Percentiles rank a stretch among this genome's conserved stretches.
phyloP scores from a whole-genome alignment of 306 rosid genomes.

The Begonia masoniana region DNA sequence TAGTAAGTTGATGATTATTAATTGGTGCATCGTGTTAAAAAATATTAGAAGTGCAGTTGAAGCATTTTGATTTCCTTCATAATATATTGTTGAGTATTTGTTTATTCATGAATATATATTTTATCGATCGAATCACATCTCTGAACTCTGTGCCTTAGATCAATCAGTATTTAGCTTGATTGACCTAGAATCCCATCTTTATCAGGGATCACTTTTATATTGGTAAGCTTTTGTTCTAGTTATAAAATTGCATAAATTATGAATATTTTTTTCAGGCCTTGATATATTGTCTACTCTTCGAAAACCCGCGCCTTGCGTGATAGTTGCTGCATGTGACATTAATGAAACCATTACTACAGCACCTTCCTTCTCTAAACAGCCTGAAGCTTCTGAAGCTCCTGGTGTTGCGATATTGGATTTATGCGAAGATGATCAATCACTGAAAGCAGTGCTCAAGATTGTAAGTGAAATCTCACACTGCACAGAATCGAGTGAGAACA shows the following conservation, averaged over 20 bases:
- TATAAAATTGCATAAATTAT: no score
- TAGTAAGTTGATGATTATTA: constrained; percentile 25
- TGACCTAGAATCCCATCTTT: no score
- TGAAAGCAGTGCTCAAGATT: constrained; percentile 7
- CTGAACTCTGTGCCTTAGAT: no score
- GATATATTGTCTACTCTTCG: constrained; percentile 68
- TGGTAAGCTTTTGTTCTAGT: no score
- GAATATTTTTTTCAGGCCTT: constrained; percentile 33
- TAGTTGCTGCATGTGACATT: constrained; percentile 17
- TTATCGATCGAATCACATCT: no score
- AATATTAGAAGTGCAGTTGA: no score
- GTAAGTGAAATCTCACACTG: constrained; percentile 12
- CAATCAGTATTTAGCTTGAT: no score
- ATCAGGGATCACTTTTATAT: no score
- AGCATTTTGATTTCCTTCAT: no score
- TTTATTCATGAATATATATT: no score
- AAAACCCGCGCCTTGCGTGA: constrained; percentile 26
- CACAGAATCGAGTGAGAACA: constrained; percentile 13
- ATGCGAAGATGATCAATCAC: constrained; percentile 15
- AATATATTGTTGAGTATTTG: no score
- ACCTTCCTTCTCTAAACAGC: constrained; percentile 12
- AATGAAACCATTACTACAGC: constrained; percentile 8
- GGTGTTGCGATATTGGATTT: constrained; percentile 17
- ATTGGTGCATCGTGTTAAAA: neutral
- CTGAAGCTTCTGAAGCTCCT: constrained; percentile 9